Evolutionary conservation across 306 rosid genomes (phyloP).

Genomic region (Echinosophora koreensis): DNA sequence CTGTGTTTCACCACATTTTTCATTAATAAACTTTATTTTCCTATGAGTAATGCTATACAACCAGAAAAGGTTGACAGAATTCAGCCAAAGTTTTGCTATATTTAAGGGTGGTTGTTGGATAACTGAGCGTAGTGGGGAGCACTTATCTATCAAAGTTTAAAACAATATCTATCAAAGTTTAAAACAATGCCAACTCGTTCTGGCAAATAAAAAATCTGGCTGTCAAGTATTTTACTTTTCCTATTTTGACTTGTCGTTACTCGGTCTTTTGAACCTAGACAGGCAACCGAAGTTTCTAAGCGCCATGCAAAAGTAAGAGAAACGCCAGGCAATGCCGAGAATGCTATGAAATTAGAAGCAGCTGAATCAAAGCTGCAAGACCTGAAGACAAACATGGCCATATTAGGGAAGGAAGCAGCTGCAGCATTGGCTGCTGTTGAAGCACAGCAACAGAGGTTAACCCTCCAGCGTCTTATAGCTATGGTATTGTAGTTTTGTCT

Average conservation of each 20-base stretch:
- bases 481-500: conserved; percentile 64
- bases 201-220: no score
- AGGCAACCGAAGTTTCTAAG: conserved; percentile 94
- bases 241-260: conserved; percentile 46
- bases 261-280: conserved; percentile 71
- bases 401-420: conserved; percentile 96
- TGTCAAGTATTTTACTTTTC: not conserved
- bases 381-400: conserved; percentile 85
- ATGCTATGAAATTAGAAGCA: conserved; percentile 82
- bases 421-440: conserved; percentile 99
- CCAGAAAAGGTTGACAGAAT: not conserved
- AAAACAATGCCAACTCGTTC: not conserved
- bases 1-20: conserved; percentile 22
- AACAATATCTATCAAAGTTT: not conserved
- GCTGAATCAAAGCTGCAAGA: conserved; percentile 88
- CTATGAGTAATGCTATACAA: not conserved
- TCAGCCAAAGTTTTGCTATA: not conserved
- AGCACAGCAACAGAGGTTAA: conserved; percentile 96
- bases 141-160: not conserved
- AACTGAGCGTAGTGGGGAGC: not conserved
- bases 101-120: not conserved
- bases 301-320: conserved; percentile 90
- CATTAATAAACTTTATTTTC: conserved; percentile 32
- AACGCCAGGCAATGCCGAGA: conserved; percentile 80
- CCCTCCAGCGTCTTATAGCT: conserved; percentile 93